Percentiles rank a stretch among this genome's conserved stretches.
Conservation (phyloP, 2,329 filamentous ascomycete genomes). For the Beauveria sp. region DNA sequence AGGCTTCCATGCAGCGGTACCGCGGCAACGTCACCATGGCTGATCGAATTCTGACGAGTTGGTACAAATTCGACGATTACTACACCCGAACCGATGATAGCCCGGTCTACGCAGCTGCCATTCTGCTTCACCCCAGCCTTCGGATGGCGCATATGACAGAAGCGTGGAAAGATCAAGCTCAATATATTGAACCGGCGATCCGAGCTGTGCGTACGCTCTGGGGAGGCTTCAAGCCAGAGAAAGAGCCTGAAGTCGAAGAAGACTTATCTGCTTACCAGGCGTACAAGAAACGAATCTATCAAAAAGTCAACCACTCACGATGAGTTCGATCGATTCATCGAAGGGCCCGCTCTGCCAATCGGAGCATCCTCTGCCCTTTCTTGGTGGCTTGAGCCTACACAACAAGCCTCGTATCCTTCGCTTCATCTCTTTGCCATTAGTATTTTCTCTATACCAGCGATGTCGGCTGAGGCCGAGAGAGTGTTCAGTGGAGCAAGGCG, state of each 20-base stretch:
- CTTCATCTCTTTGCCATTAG: background rate
- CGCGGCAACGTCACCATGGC: background rate
- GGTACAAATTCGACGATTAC: background rate
- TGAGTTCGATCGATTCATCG: constrained; percentile 1
- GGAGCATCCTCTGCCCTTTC: background rate
- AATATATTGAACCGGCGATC: background rate
- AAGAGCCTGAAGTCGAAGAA: background rate
- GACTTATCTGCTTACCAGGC: background rate
- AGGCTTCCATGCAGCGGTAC: background rate
- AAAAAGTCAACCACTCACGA: background rate
- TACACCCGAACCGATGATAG: background rate
- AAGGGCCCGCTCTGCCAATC: background rate
- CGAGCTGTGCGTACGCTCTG: background rate
- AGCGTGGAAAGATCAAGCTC: background rate
- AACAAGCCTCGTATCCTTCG: background rate
- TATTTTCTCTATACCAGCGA: background rate
- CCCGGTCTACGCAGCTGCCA: constrained; percentile 1
- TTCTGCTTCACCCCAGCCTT: constrained; percentile 2
- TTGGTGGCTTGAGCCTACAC: constrained; percentile 1
- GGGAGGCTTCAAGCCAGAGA: background rate
- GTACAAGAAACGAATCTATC: background rate
- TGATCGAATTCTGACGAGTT: constrained; percentile 2
- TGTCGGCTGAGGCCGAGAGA: constrained; percentile 1
- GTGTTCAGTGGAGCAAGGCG: background rate
- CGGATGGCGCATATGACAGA: background rate